phyloP scores from a whole-genome alignment of 2,329 filamentous ascomycete genomes.

The Trichoderma guizhouense region DNA sequence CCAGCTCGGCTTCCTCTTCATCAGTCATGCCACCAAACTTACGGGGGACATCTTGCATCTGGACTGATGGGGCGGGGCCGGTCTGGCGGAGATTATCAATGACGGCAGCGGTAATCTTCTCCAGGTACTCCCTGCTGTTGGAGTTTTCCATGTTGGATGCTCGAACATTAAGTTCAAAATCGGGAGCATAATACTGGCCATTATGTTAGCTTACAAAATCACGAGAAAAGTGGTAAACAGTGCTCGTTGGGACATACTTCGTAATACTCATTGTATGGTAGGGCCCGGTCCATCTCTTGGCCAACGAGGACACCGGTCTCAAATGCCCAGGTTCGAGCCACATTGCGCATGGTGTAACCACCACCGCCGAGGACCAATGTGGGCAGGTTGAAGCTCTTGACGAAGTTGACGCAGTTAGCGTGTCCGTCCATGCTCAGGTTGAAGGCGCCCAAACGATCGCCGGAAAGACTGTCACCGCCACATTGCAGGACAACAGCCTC shows the following conservation, averaged over 20 bases:
- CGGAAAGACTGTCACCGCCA: slow-evolving; percentile 89
- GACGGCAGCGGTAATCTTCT: slow-evolving; percentile 76
- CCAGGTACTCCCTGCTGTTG: slow-evolving; percentile 77
- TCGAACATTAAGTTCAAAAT: slow-evolving; percentile 86
- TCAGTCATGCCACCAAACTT: slow-evolving; percentile 61
- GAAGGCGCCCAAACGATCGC: slow-evolving; percentile 92
- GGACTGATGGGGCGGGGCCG: slow-evolving; percentile 81
- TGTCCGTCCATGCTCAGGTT: slow-evolving; percentile 97
- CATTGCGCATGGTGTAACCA: slow-evolving; percentile 95
- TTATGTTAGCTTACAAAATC: slow-evolving; percentile 23
- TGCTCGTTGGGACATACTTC: slow-evolving; percentile 46
- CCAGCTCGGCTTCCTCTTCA: slow-evolving; percentile 63
- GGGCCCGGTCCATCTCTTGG: slow-evolving; percentile 72
- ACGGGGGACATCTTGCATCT: slow-evolving; percentile 75
- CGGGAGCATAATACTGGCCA: slow-evolving; percentile 78
- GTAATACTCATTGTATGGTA: slow-evolving; percentile 97
- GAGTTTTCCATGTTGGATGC: slow-evolving; percentile 89
- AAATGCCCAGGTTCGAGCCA: slow-evolving; percentile 94
- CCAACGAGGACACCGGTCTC: slow-evolving; percentile 90
- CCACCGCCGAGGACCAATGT: slow-evolving; percentile 92
- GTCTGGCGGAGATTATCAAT: slow-evolving; percentile 86
- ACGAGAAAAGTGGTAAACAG: neutral
- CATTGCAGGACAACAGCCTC: slow-evolving; percentile 94
- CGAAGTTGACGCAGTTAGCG: slow-evolving; percentile 87
- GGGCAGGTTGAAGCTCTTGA: slow-evolving; percentile 80